Evolutionary conservation across 306 rosid species (phyloP).

Genomic region (Betula pendula): DNA sequence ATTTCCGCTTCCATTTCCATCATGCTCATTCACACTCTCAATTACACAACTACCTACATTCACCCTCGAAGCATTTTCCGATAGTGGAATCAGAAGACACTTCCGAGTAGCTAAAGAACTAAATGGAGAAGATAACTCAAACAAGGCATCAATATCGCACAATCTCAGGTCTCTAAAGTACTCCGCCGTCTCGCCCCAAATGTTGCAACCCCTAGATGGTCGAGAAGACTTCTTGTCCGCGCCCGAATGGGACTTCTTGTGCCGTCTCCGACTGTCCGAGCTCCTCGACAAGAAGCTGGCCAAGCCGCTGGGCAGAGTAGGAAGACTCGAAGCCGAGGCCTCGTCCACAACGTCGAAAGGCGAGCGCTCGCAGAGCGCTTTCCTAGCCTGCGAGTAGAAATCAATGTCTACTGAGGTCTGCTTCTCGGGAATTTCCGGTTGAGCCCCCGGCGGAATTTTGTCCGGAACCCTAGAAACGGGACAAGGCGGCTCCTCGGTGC

Average conservation of each 20-base stretch:
- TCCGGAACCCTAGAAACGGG: conserved; percentile 49
- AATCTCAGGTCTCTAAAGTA: conserved; percentile 72
- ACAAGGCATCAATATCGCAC: conserved; percentile 62
- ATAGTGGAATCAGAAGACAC: conserved; percentile 51
- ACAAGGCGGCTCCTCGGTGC: conserved; percentile 51
- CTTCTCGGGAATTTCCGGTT: conserved; percentile 31
- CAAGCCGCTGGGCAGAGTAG: conserved; percentile 70
- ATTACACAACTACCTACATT: conserved; percentile 26
- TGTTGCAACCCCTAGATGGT: conserved; percentile 39
- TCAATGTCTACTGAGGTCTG: conserved; percentile 37
- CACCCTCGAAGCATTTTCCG: conserved; percentile 34
- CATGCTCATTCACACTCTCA: conserved; percentile 11
- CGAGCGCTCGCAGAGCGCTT: conserved; percentile 69
- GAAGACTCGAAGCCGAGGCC: conserved; percentile 48
- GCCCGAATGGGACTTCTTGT: conserved; percentile 69
- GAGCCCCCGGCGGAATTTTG: conserved; percentile 47
- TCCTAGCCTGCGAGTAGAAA: conserved; percentile 74
- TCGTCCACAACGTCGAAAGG: conserved; percentile 75
- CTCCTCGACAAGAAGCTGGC: conserved; percentile 62
- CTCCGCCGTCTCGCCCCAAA: conserved; percentile 80
- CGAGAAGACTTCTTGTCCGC: conserved; percentile 71
- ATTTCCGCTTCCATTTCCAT: not conserved
- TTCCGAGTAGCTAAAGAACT: conserved; percentile 41
- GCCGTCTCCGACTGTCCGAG: conserved; percentile 66
- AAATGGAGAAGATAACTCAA: conserved; percentile 46